Evolutionary conservation across 176 grass and related monocot genomes (phyloP).

Genomic region (Ensete ventricosum): DNA sequence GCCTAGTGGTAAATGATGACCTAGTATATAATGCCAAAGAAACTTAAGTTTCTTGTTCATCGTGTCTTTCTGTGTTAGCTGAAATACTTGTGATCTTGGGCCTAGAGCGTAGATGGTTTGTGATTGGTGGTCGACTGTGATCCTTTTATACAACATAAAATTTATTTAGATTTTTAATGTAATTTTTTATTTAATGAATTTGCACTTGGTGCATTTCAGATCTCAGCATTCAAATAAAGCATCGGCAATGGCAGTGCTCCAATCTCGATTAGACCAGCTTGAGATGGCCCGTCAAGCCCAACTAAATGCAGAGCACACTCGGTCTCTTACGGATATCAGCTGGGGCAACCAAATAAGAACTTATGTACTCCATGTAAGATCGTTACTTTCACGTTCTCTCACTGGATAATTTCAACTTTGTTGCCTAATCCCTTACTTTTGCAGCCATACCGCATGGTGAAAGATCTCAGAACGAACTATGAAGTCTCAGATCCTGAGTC

Average conservation of each 20-base stretch:
- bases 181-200: neutral
- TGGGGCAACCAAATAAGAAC: constrained; percentile 99
- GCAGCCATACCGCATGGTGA: constrained; percentile 93
- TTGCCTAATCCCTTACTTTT: constrained; percentile 7
- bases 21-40: too few species aligned
- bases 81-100: neutral
- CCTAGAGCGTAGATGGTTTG: neutral
- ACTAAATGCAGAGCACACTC: constrained; percentile 87
- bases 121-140: neutral
- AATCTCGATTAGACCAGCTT: constrained; percentile 78
- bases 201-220: constrained; percentile 27
- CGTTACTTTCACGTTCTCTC: neutral
- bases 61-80: neutral
- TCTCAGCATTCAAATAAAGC: constrained; percentile 90
- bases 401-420: constrained; percentile 6
- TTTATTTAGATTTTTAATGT: neutral
- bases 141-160: neutral
- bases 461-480: constrained; percentile 91
- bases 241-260: constrained; percentile 93
- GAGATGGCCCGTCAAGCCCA: constrained; percentile 95
- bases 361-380: constrained; percentile 84
- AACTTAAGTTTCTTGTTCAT: too few species aligned
- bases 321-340: constrained; percentile 77
- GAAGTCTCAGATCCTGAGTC: constrained; percentile 91
- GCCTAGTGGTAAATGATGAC: too few species aligned